phyloP scores from a whole-genome alignment of 768 basidiomycete species.

The Lactifluus piperatus region DNA sequence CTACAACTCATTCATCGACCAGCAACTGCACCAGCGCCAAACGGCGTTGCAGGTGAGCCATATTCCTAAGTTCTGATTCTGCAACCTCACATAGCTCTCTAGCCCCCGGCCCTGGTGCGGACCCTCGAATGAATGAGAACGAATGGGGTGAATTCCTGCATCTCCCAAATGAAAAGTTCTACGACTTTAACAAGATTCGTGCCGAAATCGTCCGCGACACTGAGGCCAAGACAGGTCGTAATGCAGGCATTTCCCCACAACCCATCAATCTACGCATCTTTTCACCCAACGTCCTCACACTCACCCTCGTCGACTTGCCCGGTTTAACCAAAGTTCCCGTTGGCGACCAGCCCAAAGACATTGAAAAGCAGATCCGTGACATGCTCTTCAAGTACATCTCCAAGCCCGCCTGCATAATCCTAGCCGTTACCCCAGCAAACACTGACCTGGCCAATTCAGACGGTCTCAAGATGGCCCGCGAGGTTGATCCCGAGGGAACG shows the following conservation, averaged over 20 bases:
- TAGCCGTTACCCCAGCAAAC: conserved; percentile 94
- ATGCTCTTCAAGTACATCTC: conserved; percentile 96
- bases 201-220: conserved; percentile 96
- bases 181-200: conserved; percentile 94
- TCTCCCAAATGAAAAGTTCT: conserved; percentile 94
- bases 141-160: conserved; percentile 99
- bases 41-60: conserved; percentile 32
- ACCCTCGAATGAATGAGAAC: conserved; percentile 78
- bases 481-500: conserved; percentile 94
- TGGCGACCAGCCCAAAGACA: conserved; percentile 93
- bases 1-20: conserved; percentile 91
- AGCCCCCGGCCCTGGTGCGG: conserved; percentile 37
- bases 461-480: conserved; percentile 90
- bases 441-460: conserved; percentile 98
- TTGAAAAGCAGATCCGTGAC: conserved; percentile 94
- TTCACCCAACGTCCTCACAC: conserved; percentile 94
- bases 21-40: conserved; percentile 37
- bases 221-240: conserved; percentile 96
- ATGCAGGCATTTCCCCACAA: conserved; percentile 93
- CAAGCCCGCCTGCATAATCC: conserved; percentile 91
- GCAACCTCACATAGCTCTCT: neutral
- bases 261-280: conserved; percentile 97
- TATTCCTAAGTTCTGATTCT: neutral
- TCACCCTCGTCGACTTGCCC: conserved; percentile 95
- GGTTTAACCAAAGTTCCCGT: conserved; percentile 94